Evolutionary conservation across 495 filamentous ascomycete species (phyloP).

Genomic region (Parathielavia appendiculata): DNA sequence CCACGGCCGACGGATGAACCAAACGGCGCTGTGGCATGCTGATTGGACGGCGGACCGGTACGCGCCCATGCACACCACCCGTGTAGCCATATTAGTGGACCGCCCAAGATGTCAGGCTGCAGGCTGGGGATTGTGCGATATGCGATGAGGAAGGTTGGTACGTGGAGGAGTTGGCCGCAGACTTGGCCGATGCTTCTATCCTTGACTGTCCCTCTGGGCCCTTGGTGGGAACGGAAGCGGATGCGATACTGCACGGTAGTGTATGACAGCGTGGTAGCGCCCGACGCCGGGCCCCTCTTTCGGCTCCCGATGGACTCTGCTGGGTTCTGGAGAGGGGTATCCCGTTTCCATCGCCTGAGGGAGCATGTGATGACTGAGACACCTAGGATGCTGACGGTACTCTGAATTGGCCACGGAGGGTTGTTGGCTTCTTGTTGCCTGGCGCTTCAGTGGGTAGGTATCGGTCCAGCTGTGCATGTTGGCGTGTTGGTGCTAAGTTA

Average conservation of each 20-base stretch:
- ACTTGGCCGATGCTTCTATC: conserved; percentile 2
- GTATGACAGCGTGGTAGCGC: neutral
- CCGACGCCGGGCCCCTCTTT: neutral
- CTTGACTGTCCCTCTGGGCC: neutral
- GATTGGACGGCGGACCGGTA: conserved; percentile 19
- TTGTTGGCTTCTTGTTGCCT: too few relatives aligned
- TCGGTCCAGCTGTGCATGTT: too few relatives aligned
- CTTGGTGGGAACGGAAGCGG: neutral
- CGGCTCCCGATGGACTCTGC: neutral
- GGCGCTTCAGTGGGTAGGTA: too few relatives aligned
- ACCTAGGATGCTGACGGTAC: too few relatives aligned
- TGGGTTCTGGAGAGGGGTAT: neutral
- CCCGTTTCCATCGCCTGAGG: too few relatives aligned
- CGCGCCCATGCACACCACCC: conserved; percentile 18
- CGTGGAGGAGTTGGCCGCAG: neutral
- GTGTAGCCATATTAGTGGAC: conserved; percentile 12
- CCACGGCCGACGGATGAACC: conserved; percentile 17
- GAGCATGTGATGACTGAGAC: too few relatives aligned
- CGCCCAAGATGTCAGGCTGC: conserved; percentile 11
- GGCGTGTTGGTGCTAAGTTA: too few relatives aligned
- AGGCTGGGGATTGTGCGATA: neutral
- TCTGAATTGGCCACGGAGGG: too few relatives aligned
- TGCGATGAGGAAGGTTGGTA: neutral
- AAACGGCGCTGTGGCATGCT: conserved; percentile 4
- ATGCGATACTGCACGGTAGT: neutral